phyloP scores from a whole-genome alignment of 2,329 filamentous ascomycete species.

The Cladosporium sp. region DNA sequence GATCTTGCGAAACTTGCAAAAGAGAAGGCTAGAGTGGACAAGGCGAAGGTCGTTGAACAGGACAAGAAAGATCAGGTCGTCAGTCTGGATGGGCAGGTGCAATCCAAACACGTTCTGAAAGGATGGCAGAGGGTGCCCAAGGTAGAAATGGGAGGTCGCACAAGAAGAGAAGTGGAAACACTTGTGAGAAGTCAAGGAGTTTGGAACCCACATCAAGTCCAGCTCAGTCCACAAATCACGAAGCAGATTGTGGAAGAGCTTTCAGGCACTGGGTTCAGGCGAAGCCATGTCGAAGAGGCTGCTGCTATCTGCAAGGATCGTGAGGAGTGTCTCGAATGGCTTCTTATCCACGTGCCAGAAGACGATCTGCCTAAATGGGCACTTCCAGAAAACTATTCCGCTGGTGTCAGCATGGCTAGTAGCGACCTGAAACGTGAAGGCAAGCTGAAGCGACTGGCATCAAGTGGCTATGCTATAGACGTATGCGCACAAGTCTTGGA shows the following conservation, averaged over 20 bases:
- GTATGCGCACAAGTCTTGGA: constrained; percentile 77
- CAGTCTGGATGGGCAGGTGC: constrained; percentile 34
- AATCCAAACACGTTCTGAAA: constrained; percentile 43
- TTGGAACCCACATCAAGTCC: constrained; percentile 80
- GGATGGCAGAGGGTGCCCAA: constrained; percentile 83
- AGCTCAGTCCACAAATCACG: constrained; percentile 57
- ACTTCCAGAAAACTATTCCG: constrained; percentile 84
- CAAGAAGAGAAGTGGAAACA: constrained; percentile 72
- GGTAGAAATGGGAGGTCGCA: constrained; percentile 85
- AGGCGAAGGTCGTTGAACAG: constrained; percentile 50
- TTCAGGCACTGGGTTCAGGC: constrained; percentile 75
- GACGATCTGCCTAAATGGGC: constrained; percentile 94
- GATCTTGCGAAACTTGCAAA: constrained; percentile 71
- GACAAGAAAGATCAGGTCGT: constrained; percentile 57
- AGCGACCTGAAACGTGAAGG: constrained; percentile 77
- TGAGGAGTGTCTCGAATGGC: constrained; percentile 91
- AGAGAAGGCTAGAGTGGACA: constrained; percentile 75
- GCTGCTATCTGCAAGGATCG: constrained; percentile 81
- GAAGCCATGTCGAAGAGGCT: constrained; percentile 84
- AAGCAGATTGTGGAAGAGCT: constrained; percentile 67
- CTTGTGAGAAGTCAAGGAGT: constrained; percentile 72
- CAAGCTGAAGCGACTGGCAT: constrained; percentile 74
- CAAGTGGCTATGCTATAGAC: constrained; percentile 80
- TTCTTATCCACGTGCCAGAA: constrained; percentile 93
- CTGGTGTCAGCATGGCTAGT: constrained; percentile 80